Evolutionary conservation across 2,329 filamentous ascomycete genomes (phyloP), one percentile per base, ranked within the genome.

Genomic region (Aspergillus caelatus): DNA sequence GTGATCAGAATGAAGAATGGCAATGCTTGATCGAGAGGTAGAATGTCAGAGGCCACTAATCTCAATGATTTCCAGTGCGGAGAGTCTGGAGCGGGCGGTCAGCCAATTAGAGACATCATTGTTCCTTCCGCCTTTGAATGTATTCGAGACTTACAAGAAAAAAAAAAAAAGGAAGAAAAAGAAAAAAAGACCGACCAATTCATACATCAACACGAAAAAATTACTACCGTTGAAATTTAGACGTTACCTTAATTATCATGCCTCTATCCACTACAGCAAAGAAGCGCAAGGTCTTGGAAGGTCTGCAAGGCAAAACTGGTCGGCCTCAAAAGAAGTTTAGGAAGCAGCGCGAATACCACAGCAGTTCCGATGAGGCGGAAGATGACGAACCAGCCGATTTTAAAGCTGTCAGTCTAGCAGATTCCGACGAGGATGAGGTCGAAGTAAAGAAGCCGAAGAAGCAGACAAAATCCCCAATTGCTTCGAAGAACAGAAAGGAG

Each of bases 291-390:
- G 83, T 86, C 30, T 84, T 87, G 62, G 86, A 89, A 60, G 84
- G 84, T 58, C 82, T 86, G 76, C 81, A 83, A 58, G 84, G 83
- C 53, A 84, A 84, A 70, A 80, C 80, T 57, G 80, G 82, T 30
- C 75, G 80, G 53, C 81, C 83, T 36, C 81, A 82, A 66, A 86
- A 86, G 75, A 87, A 87, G 70, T 83, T 87, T 74, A 88, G 86
- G 76, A 88, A 88, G 75, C 87, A 90, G 74, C 79, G 79, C 68
- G 78, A 82, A 62, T 90, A 91, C 78, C 84, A 89, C 83, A 89
- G 86, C 77, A 78, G 79, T 73, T 89, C 86, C 36, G 85, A 85
- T 63, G 86, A 88, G 52, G 85, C 87, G 61, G 79, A 81, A 56
- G 81, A 82, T 41, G 77, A 78, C 28, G 72, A 76, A 55, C 73